Evolutionary conservation across 345 rosid species (phyloP), one percentile per base, ranked within the genome.

Genomic region (Ceriops decandra): DNA sequence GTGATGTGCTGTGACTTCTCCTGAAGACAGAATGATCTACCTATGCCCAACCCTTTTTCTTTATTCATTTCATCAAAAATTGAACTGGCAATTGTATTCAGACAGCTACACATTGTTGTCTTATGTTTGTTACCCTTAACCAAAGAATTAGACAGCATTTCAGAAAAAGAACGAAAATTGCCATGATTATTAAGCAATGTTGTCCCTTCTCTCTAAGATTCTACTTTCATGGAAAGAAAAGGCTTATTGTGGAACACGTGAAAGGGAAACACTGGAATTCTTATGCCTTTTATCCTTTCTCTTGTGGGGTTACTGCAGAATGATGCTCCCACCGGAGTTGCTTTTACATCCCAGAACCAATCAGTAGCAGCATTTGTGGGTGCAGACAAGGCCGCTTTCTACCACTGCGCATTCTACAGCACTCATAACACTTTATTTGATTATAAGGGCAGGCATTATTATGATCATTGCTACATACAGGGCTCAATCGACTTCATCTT

Each of bases 401-500:
- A 93, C 77, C 97, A 91, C 46, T 91, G 97, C 74, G 92, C 89
- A 30, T 93, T 93, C 74, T 86, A 72, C 77, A 91, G 98, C 78
- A 86, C 85, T 26, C 98, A 93, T 78, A 91, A 91, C 77, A 93
- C 96, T 20, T 78, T 91, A n/a, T 89, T 91, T 77, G 98, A 93
- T 77, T 84, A 89, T 76, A 93, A 84, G 81, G 97, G 97, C n/a
- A 82, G 97, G 57, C 98, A 93, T 82, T 93, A 82, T 82, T 93
- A 89, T 69, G 80, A 84, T 27, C 72, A 76, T 36, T 91, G 96
- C 85, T 89, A 88, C 81, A 88, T 93, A 49, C 96, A 91, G 71
- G 97, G 98, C 76, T 93, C 93, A 5, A 87, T 93, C 13, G 98
- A 93, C 72, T 93, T 91, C 84, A 91, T 93, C 68, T 93, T 93